A percentile compares a stretch with the other conserved stretches of the same genome.
These are phyloP conservation scores for Conringia planisiliqua DNA, from an alignment of 345 rosid genomes.

Conservation along the genomic window DNA sequence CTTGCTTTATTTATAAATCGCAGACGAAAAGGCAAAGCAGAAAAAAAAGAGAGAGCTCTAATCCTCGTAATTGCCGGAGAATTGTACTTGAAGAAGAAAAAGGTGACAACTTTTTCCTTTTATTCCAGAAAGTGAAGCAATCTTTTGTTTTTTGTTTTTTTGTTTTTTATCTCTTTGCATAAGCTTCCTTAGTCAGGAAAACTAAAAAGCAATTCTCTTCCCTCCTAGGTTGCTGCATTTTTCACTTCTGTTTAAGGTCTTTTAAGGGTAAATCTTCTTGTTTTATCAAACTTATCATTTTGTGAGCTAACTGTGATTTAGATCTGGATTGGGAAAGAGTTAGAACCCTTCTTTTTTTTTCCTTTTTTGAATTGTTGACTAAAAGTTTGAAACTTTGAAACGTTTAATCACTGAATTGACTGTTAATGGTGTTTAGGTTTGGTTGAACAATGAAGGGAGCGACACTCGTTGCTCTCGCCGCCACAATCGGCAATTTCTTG, in stretches of 20 bases:
- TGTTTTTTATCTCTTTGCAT: not conserved
- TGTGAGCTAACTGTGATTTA: not conserved
- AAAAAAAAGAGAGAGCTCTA: not conserved
- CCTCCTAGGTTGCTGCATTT: conserved; percentile 3
- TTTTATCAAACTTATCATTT: not conserved
- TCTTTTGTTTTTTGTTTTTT: conserved; percentile 9
- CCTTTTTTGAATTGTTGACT: not conserved
- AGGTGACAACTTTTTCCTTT: conserved; percentile 30
- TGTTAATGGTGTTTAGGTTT: conserved; percentile 11
- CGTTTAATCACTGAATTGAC: not conserved
- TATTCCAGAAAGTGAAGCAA: conserved; percentile 23
- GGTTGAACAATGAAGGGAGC: conserved; percentile 68
- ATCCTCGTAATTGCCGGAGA: conserved; percentile 8
- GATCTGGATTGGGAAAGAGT: conserved; percentile 12
- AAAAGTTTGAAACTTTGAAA: conserved; percentile 7
- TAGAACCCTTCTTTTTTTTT: not conserved
- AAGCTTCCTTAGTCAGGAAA: not conserved
- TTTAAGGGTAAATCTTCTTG: not conserved
- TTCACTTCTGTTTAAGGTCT: not conserved
- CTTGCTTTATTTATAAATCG: conserved; percentile 13
- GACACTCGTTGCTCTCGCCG: conserved; percentile 84
- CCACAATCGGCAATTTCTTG: conserved; percentile 88
- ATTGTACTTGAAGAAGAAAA: conserved; percentile 17
- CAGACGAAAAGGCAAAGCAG: not conserved
- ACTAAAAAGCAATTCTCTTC: not conserved